Conservation (phyloP, 305 asterid species). For the Solanum hybrid region DNA sequence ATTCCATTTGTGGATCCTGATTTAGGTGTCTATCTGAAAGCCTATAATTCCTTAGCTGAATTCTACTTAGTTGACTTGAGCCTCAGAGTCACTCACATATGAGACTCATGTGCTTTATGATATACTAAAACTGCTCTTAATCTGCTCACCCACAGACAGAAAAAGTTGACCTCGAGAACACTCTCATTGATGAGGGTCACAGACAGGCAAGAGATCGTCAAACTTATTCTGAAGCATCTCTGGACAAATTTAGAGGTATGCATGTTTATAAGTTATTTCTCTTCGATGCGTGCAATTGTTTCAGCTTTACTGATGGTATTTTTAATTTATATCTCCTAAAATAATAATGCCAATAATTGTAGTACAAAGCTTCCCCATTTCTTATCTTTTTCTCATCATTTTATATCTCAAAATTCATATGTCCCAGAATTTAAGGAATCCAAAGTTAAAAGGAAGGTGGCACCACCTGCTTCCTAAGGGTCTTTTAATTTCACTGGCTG, state of each 20-base stretch:
- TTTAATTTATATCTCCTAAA: background rate
- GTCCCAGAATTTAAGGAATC: background rate
- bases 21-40: background rate
- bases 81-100: background rate
- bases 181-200: conserved; percentile 13
- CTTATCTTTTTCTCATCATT: background rate
- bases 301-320: background rate
- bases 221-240: background rate
- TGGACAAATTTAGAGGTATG: conserved; percentile 6
- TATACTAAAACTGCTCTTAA: background rate
- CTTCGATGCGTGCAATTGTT: background rate
- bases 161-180: conserved; percentile 15
- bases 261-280: background rate
- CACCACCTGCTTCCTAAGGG: background rate
- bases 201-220: background rate
- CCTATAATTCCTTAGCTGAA: background rate
- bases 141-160: conserved; percentile 4
- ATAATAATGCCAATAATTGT: background rate
- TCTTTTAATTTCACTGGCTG: background rate
- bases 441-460: background rate
- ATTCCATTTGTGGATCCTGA: background rate
- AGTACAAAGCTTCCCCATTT: background rate
- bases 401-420: background rate
- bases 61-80: background rate
- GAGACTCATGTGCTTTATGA: background rate